These are phyloP conservation scores for Penicillium canescens DNA, from an alignment of 495 filamentous ascomycete genomes.

Conservation along the genomic window DNA sequence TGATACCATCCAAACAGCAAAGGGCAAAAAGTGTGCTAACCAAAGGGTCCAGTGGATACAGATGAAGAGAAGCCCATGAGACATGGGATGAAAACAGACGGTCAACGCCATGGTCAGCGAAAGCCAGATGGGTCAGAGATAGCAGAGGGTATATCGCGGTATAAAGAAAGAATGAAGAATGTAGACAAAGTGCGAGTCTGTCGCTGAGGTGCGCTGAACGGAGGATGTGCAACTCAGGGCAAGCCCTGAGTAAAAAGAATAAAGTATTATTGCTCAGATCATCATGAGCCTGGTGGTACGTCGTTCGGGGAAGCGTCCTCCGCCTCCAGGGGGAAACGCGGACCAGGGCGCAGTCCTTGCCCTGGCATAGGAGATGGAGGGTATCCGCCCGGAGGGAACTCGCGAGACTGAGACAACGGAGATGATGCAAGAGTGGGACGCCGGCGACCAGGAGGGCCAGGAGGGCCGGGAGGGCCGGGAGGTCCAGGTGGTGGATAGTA, in stretches of 20 bases:
- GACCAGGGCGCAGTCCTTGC: conserved; percentile 33
- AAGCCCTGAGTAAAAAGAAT: neutral
- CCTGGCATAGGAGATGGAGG: conserved; percentile 26
- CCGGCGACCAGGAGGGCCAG: conserved; percentile 25
- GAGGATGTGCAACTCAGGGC: neutral
- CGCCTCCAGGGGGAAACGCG: conserved; percentile 28
- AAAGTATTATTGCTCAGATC: conserved; percentile 54
- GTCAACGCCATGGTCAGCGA: conserved; percentile 16
- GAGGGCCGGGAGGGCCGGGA: conserved; percentile 27
- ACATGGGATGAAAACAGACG: conserved; percentile 7
- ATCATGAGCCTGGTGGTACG: conserved; percentile 85
- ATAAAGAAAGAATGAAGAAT: conserved; percentile 19
- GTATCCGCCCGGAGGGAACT: conserved; percentile 17
- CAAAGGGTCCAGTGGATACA: neutral
- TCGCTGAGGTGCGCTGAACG: neutral
- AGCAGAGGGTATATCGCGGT: conserved; percentile 27
- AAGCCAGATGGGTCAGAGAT: conserved; percentile 13
- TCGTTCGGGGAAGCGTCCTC: conserved; percentile 64
- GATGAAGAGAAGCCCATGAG: conserved; percentile 2
- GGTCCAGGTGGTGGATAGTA: conserved; percentile 29
- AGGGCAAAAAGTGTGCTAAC: neutral
- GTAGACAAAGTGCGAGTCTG: neutral
- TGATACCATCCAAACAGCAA: neutral
- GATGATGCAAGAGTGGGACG: conserved; percentile 20
- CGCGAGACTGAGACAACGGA: conserved; percentile 21